These are phyloP conservation scores for Acer yangbiense DNA, from an alignment of 345 rosid genomes.

Conservation along the genomic window DNA sequence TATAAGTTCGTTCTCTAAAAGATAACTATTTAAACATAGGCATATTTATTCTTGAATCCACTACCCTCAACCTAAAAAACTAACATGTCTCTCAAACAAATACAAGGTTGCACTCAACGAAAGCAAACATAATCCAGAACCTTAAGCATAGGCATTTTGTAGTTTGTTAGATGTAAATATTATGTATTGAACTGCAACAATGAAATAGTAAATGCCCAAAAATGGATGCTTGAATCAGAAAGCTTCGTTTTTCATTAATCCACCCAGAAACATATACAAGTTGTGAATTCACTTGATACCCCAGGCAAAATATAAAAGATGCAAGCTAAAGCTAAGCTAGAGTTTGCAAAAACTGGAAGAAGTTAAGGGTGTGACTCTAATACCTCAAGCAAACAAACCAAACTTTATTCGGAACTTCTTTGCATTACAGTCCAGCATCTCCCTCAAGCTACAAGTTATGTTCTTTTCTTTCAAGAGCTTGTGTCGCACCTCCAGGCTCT, in stretches of 20 bases:
- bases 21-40: background rate
- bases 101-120: background rate
- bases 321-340: background rate
- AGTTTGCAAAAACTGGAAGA: slow-evolving; percentile 23
- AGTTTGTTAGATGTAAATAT: background rate
- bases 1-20: background rate
- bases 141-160: background rate
- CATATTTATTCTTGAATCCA: slow-evolving; percentile 3
- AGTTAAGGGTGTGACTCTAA: slow-evolving; percentile 8
- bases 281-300: slow-evolving; percentile 10
- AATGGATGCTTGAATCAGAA: slow-evolving; percentile 2
- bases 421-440: slow-evolving; percentile 69
- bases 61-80: background rate
- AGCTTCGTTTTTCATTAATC: slow-evolving; percentile 22
- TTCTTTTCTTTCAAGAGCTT: slow-evolving; percentile 55
- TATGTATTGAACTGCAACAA: background rate
- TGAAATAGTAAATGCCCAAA: background rate
- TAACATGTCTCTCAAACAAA: background rate
- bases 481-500: slow-evolving; percentile 59
- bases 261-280: slow-evolving; percentile 19
- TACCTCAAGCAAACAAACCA: slow-evolving; percentile 41
- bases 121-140: background rate
- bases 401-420: slow-evolving; percentile 61
- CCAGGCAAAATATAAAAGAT: background rate
- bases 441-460: slow-evolving; percentile 64